Evolutionary conservation across 1,284 basidiomycete species (phyloP), one percentile per base, ranked within the genome.

Genomic region (Apiotrichum laibachii): DNA sequence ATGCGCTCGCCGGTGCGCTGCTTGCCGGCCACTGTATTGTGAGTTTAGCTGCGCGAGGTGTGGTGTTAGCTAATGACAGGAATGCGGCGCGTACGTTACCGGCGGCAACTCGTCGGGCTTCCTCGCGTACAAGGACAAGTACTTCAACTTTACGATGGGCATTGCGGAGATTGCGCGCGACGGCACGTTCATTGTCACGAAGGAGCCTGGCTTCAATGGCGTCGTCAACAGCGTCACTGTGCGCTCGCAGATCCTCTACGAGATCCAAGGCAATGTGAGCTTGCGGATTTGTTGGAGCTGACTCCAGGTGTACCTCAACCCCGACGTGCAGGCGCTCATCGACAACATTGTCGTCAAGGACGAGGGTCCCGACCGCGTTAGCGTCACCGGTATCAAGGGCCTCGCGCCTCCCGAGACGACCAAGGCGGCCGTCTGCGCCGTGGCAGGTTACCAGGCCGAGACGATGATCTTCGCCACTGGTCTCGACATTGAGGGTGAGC

Each of bases 41-140:
- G 16, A 51, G 45, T 43, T 10, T 9, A 42, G 18, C 12, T 15
- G 5, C 37, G 19, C 22, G n/a, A 5, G 13, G 9, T 22, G 11
- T 16, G 13, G 19, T 16, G 12, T 5, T 18, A 12, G 12, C 2
- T 18, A 50, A n/a, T 6, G 19, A 3, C 53, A 54, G 53, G 62
- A 62, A 46, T 64, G 64, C 47, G 61, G 61, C 21, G 64, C 63
- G 18, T 70, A 70, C 42, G 65, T 66, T 4, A 67, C 67, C 2
- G 68, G 68, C 37, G 67, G 65, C 18, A 70, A 70, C 60, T 61
- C 50, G 31, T 50, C 46, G 18, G 68, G 68, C 1, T 70, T 70
- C 65, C 60, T 62, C 19, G 50, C 55, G 2, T 47, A 60, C 43
- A 57, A 63, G 49, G 61, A 60, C 39, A 40, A 55, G 8, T 65